Base-by-base conservation (phyloP, 78 protist species). In the Mastigamoeba balamuthi region DNA sequence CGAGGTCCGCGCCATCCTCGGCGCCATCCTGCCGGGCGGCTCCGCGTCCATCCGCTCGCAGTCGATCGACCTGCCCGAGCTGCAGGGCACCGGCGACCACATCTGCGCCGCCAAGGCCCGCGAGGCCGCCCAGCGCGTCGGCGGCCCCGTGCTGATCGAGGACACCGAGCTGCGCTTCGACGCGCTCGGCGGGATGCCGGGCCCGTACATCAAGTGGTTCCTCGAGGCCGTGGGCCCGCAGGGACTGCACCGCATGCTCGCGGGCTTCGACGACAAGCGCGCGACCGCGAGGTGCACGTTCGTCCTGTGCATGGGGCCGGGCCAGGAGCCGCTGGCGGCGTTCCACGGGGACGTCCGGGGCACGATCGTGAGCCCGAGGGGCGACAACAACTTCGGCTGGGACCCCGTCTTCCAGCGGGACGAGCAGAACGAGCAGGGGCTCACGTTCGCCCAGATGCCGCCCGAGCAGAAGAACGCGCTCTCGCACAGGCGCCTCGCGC, bases 131-230 rank as follows among this genome's bases (percentile, higher is more conserved):
- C 58, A 48, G 58, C 17, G 58, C 17, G 58, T 69, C 8, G 65
- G 48, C 9, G 81, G 78, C 7, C 89, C 89, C 0, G 86, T 81
- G 65, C 3, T 89, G 2, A 72, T 73, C 4, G 95, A 93, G 72
- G 96, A 93, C 75, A 85, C 91, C 3, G 37, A 69, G 6, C 87
- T 93, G 4, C 85, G 93, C 73, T 93, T 85, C 81, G 79, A 88
- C 48, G 95, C 92, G 6, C 69, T 91, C 37, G 37, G 37, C n/a
- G 95, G 94, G 2, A 74, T 90, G 37, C 94, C 94, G 0, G 96
- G 94, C 1, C 89, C 88, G 17, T 77, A 25, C 77, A 72, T 77
- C 65, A 87, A 87, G 77, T 89, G 93, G 92, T 93, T 93, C 66
- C 81, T 93, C 9, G 70, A 78, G n/a, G 72, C 40, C 27, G 8